Evolutionary conservation across 1,284 basidiomycete species (phyloP).

Genomic region (Phylloboletellus chloephorus): DNA sequence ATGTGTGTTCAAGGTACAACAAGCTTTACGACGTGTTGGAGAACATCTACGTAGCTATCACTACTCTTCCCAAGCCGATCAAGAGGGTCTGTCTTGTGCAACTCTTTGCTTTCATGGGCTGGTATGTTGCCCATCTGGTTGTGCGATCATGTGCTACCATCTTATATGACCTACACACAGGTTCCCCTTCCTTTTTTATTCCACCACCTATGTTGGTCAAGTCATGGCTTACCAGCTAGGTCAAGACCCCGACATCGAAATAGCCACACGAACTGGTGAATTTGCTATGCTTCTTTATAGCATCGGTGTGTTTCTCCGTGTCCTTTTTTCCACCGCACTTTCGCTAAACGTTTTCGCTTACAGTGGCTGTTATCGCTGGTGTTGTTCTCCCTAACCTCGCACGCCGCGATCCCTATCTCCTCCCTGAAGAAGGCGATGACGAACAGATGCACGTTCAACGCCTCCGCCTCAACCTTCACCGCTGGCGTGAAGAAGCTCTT

Average conservation of each 20-base stretch:
- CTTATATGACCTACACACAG: conserved; percentile 33
- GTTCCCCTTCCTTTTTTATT: conserved; percentile 95
- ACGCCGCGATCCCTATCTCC: conserved; percentile 69
- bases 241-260: conserved; percentile 68
- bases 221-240: conserved; percentile 78
- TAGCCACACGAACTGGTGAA: conserved; percentile 82
- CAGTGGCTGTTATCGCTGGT: conserved; percentile 83
- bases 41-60: conserved; percentile 72
- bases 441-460: conserved; percentile 68
- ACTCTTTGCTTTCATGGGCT: conserved; percentile 89
- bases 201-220: conserved; percentile 89
- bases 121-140: conserved; percentile 43
- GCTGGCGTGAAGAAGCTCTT: conserved; percentile 80
- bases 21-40: conserved; percentile 60
- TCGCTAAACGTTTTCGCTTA: conserved; percentile 8
- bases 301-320: conserved; percentile 50
- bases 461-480: conserved; percentile 62
- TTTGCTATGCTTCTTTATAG: conserved; percentile 90
- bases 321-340: neutral
- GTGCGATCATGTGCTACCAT: neutral
- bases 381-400: conserved; percentile 79
- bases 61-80: conserved; percentile 76
- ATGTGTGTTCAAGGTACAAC: conserved; percentile 27
- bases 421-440: conserved; percentile 66
- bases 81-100: conserved; percentile 88